Evolutionary conservation across 768 basidiomycete species (phyloP), one percentile per base, ranked within the genome.

Genomic region (Auriscalpium microsporum): DNA sequence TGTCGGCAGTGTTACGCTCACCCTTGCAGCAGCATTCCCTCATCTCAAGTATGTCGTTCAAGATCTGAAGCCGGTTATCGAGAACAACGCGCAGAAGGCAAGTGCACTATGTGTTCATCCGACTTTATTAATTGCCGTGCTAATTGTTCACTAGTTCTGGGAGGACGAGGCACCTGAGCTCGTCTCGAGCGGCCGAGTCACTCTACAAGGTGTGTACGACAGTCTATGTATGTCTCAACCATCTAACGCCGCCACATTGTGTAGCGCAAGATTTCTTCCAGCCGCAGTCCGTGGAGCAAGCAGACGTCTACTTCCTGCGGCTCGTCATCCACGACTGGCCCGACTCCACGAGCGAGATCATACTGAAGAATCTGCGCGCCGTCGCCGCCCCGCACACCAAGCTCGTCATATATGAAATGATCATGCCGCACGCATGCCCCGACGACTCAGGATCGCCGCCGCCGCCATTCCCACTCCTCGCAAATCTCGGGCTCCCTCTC

Each of bases 31-130:
- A 55, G 60, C 56, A 2, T 68, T 69, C 56, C 73, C 75, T 0
- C 63, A 69, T 13, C 59, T 76, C 7, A 63, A 67, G 38, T 50
- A 74, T 16, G 62, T 71, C 28, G 61, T 75, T 14, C 75, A 77
- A 54, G 76, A 64, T 37, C 55, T 58, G 10, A 28, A 36, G 4
- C 46, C 44, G 1, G 57, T 58, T 2, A 52, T 58, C 9, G 42
- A 50, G n/a, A 36, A 53, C 42, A 51, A 45, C 3, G 44, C 47
- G 48, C 47, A 53, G 42, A 42, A 52, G n/a, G 36, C 50, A 35
- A 33, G 23, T 28, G 9, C 21, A 28, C 17, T 5, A 19, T 33
- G 8, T 16, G 35, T 4, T 21, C 21, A 21, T 21, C 21, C 21
- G 21, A 6, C 10, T 35, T 42, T 2, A 42, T 11, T 1, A 42